phyloP scores from a whole-genome alignment of 768 basidiomycete species.

The Nidularia pulvinata region DNA sequence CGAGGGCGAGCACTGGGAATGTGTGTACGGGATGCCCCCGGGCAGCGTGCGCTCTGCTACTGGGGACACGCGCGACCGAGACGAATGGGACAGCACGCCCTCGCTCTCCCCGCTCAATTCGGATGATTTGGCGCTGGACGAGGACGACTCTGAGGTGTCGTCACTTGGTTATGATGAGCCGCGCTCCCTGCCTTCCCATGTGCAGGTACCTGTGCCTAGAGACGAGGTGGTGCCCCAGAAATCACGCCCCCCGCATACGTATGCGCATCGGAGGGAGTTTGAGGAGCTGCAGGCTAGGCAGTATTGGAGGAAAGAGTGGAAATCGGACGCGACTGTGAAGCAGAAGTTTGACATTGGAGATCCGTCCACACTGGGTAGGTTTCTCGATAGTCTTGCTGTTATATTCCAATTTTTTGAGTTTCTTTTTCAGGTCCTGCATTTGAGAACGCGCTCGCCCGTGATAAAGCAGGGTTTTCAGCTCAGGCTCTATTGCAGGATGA shows the following conservation, averaged over 20 bases:
- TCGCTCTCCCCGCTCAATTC: slow-evolving; percentile 69
- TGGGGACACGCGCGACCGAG: slow-evolving; percentile 30
- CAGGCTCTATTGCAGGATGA: slow-evolving; percentile 39
- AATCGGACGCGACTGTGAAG: slow-evolving; percentile 36
- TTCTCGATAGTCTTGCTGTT: background rate
- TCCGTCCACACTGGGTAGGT: slow-evolving; percentile 70
- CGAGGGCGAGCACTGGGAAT: slow-evolving; percentile 87
- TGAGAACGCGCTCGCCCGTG: slow-evolving; percentile 25
- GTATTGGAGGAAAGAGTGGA: slow-evolving; percentile 77
- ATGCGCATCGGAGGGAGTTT: slow-evolving; percentile 50
- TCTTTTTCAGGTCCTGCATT: slow-evolving; percentile 41
- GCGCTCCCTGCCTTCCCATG: background rate
- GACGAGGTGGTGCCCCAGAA: background rate
- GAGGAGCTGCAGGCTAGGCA: slow-evolving; percentile 64
- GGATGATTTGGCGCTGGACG: slow-evolving; percentile 48
- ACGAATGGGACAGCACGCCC: slow-evolving; percentile 58
- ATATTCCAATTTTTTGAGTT: background rate
- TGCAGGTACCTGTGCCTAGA: background rate
- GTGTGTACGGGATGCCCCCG: slow-evolving; percentile 55
- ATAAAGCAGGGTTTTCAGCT: slow-evolving; percentile 29
- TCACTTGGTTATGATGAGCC: slow-evolving; percentile 14
- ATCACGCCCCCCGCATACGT: slow-evolving; percentile 26
- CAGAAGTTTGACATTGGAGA: slow-evolving; percentile 63
- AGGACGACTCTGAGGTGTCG: slow-evolving; percentile 25
- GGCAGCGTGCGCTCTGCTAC: slow-evolving; percentile 28